Evolutionary conservation across 177 flowering plant genomes (phyloP).

Genomic region (Vitis hybrid): DNA sequence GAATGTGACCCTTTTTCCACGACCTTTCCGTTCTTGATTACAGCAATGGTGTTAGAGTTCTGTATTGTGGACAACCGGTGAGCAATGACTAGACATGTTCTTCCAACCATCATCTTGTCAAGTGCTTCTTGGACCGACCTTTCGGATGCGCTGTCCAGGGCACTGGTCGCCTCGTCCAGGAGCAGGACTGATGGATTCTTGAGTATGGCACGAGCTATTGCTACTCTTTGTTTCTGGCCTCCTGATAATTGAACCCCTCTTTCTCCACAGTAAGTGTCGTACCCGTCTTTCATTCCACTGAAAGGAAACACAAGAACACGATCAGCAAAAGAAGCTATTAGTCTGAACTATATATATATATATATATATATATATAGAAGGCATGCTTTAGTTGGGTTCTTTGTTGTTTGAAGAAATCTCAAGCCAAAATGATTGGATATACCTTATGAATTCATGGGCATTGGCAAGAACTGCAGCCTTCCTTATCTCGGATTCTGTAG

Average conservation of each 20-base stretch:
- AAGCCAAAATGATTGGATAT: background rate
- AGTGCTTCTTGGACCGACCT: slow-evolving; percentile 48
- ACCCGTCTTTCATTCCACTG: slow-evolving; percentile 38
- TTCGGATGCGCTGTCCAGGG: slow-evolving; percentile 43
- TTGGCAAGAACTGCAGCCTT: slow-evolving; percentile 39
- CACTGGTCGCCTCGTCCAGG: slow-evolving; percentile 51
- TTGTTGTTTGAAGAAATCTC: too few relatives aligned
- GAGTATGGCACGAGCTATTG: slow-evolving; percentile 36
- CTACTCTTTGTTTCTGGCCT: slow-evolving; percentile 43
- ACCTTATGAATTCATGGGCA: slow-evolving; percentile 47
- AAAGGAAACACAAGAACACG: background rate
- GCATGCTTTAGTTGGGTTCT: too few relatives aligned
- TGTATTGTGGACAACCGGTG: slow-evolving; percentile 47
- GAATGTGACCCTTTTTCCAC: slow-evolving; percentile 42
- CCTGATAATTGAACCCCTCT: slow-evolving; percentile 48
- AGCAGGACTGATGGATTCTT: slow-evolving; percentile 46
- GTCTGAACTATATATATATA: too few relatives aligned
- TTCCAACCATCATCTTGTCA: slow-evolving; percentile 42
- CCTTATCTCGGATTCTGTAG: slow-evolving; percentile 34
- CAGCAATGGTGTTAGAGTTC: slow-evolving; percentile 40
- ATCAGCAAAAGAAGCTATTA: background rate
- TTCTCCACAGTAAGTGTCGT: slow-evolving; percentile 38
- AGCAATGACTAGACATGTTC: slow-evolving; percentile 49
- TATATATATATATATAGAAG: too few relatives aligned
- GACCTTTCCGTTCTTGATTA: slow-evolving; percentile 40